A percentile compares a stretch with the other conserved stretches of the same genome.
These are phyloP conservation scores for Mycena alexandri DNA, from an alignment of 768 basidiomycete species.

Conservation along the genomic window DNA sequence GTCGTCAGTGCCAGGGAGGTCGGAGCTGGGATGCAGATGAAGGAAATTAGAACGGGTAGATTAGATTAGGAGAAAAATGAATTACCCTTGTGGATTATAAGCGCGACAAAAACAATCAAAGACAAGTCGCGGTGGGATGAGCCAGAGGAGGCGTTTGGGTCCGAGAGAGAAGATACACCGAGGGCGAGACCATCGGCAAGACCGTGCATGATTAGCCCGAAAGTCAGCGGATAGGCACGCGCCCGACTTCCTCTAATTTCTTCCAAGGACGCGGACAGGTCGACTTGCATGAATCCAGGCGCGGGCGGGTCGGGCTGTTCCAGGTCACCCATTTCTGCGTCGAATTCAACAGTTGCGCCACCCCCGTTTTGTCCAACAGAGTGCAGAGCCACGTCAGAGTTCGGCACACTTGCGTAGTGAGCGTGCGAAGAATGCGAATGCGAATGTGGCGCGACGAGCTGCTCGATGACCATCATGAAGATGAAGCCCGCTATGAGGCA, in stretches of 20 bases:
- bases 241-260: slow-evolving; percentile 44
- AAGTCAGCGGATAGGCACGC: slow-evolving; percentile 77
- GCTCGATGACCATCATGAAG: slow-evolving; percentile 78
- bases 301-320: slow-evolving; percentile 49
- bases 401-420: slow-evolving; percentile 14
- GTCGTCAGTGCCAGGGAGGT: slow-evolving; percentile 92
- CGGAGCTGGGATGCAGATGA: slow-evolving; percentile 67
- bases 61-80: neutral
- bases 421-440: slow-evolving; percentile 47
- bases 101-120: slow-evolving; percentile 89
- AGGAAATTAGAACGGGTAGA: neutral
- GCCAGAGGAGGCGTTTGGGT: slow-evolving; percentile 32
- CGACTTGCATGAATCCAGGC: slow-evolving; percentile 40
- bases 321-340: slow-evolving; percentile 72
- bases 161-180: slow-evolving; percentile 76
- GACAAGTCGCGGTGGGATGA: slow-evolving; percentile 67
- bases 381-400: slow-evolving; percentile 45
- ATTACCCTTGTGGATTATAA: slow-evolving; percentile 91
- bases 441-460: slow-evolving; percentile 66
- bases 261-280: slow-evolving; percentile 26
- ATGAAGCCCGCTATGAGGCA: slow-evolving; percentile 74
- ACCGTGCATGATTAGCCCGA: slow-evolving; percentile 90
- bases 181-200: slow-evolving; percentile 94
- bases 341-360: slow-evolving; percentile 62
- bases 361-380: slow-evolving; percentile 34